phyloP scores from a whole-genome alignment of 495 filamentous ascomycete species.

The Neurospora sp. region DNA sequence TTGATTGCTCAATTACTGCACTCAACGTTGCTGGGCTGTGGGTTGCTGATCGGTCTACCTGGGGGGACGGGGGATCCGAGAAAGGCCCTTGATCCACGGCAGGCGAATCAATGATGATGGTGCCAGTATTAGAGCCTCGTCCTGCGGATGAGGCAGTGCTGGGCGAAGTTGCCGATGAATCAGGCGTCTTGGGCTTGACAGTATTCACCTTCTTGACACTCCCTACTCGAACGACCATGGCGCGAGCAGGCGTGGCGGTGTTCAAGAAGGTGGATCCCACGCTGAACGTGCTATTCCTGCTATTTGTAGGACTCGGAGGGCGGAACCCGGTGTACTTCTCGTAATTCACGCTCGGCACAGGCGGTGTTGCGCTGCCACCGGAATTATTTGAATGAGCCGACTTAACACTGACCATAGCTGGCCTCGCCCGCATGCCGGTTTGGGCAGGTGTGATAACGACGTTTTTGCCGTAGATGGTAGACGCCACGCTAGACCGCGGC shows the following conservation, averaged over 20 bases:
- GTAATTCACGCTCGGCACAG: constrained; percentile 45
- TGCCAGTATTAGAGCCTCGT: constrained; percentile 30
- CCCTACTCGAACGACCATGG: constrained; percentile 45
- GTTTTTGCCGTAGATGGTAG: constrained; percentile 84
- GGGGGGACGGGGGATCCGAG: constrained; percentile 36
- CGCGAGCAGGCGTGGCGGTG: constrained; percentile 42
- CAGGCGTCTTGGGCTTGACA: constrained; percentile 6
- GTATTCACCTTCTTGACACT: constrained; percentile 37
- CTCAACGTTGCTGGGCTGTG: constrained; percentile 38
- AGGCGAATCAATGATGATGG: constrained; percentile 42
- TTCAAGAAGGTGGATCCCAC: constrained; percentile 57
- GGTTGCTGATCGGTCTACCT: constrained; percentile 9
- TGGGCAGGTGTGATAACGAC: constrained; percentile 77
- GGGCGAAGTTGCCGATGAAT: constrained; percentile 18
- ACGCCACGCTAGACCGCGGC: constrained; percentile 72
- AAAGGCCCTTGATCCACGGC: constrained; percentile 47
- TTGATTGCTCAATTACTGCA: constrained; percentile 43
- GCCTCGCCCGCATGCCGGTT: constrained; percentile 73
- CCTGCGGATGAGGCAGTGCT: constrained; percentile 13
- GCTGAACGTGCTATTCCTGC: constrained; percentile 45
- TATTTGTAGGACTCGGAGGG: constrained; percentile 35
- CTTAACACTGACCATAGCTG: constrained; percentile 83
- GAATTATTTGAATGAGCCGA: constrained; percentile 41
- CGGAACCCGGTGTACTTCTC: constrained; percentile 38
- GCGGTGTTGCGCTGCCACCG: constrained; percentile 38